Evolutionary conservation across 2,329 filamentous ascomycete species (phyloP).

Genomic region (Xylariaceae sp.): DNA sequence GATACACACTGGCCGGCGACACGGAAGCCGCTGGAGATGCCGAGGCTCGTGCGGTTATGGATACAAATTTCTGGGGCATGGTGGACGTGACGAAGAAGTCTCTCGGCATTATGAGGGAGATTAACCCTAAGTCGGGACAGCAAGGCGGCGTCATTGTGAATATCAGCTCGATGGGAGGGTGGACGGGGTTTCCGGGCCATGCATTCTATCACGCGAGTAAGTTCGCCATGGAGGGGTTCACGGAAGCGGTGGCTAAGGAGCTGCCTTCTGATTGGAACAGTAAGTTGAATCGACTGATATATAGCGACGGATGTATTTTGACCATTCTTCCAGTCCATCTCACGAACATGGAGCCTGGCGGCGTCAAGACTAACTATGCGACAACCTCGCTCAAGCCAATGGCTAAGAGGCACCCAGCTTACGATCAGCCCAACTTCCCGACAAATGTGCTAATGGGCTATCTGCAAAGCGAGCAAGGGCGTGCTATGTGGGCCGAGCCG

Average conservation of each 20-base stretch:
- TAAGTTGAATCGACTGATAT: conserved; percentile 17
- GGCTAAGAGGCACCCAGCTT: conserved; percentile 39
- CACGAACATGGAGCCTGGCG: conserved; percentile 42
- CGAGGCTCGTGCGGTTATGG: conserved; percentile 37
- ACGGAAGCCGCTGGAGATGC: conserved; percentile 32
- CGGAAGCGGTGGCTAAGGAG: conserved; percentile 44
- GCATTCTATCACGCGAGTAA: conserved; percentile 42
- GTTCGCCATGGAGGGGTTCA: conserved; percentile 47
- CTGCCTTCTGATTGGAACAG: conserved; percentile 42
- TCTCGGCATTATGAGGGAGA: conserved; percentile 38
- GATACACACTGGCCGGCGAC: conserved; percentile 30
- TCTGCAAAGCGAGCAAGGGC: conserved; percentile 24
- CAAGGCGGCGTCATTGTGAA: conserved; percentile 53
- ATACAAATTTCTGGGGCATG: conserved; percentile 45
- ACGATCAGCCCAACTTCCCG: conserved; percentile 31
- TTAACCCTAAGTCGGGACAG: conserved; percentile 25
- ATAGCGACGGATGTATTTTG: neutral
- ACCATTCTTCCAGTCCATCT: conserved; percentile 34
- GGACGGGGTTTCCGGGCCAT: conserved; percentile 33
- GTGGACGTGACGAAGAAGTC: conserved; percentile 38
- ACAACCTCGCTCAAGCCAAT: conserved; percentile 28
- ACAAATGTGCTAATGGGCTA: conserved; percentile 30
- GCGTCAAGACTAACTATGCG: conserved; percentile 37
- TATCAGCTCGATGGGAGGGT: conserved; percentile 52
- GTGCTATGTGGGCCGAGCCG: conserved; percentile 33